Evolutionary conservation across 305 asterid genomes (phyloP), one percentile per base, ranked within the genome.

Genomic region (Fraxinus velutina): DNA sequence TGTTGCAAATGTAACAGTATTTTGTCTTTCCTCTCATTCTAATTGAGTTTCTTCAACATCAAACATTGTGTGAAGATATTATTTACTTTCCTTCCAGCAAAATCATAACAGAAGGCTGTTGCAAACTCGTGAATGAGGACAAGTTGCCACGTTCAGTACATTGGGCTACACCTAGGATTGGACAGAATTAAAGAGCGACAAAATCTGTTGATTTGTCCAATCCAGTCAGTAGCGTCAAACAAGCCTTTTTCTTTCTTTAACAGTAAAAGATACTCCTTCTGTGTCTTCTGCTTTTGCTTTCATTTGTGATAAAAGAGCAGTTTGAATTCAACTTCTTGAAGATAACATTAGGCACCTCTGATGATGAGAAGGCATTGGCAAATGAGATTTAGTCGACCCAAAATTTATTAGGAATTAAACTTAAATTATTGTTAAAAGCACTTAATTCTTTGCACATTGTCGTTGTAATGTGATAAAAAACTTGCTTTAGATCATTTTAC

Each of bases 1-100:
- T 76, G 68, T 50, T 33, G 37, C 42, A 2, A 30, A 27, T 76
- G 79, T 76, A 76, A 76, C 79, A n/a, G 70, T 50, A 76, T 50
- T 47, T 76, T 27, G 37, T 76, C 30, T 75, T 39, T 42, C 66
- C 22, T 75, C 68, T 30, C 37, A 44, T 75, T 24, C 66, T 44
- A 24, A 44, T 44, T 6, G 27, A 75, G 39, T 17, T 15, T 75
- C 66, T 76, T 76, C 60, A 44, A 15, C 37, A 75, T 44, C 27
- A 75, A 5, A 42, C 64, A 24, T 68, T 68, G 3, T 22, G 72
- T 22, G 72, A 22, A 62, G 72, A 62, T 62, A 9, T 62, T 62
- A 13, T 22, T 62, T 24, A 57, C 68, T 19, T 57, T 19, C 12
- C 68, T 57, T 57, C 3, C 68, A 57, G 12, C 27, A 57, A 57